Conservation (phyloP, 2,329 filamentous ascomycete species). For the Neoascochyta sp. region DNA sequence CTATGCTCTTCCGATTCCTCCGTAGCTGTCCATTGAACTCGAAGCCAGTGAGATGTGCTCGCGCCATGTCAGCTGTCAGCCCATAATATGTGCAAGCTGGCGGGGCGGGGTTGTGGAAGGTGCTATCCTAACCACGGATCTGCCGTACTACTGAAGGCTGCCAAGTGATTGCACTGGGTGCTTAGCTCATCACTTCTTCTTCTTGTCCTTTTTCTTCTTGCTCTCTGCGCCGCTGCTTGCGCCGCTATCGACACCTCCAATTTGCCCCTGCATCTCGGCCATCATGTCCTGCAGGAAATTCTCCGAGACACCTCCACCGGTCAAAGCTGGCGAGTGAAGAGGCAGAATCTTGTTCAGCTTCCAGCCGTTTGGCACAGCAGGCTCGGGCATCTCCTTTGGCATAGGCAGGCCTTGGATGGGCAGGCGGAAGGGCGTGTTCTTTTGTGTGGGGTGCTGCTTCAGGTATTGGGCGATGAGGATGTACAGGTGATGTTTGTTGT, state of each 20-base stretch:
- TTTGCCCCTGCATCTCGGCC: conserved; percentile 71
- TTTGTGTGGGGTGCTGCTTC: conserved; percentile 71
- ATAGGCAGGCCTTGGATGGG: conserved; percentile 69
- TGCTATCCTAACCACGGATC: no score
- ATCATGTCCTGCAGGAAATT: conserved; percentile 97
- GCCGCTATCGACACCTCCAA: conserved; percentile 20
- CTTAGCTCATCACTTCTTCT: conserved; percentile 34
- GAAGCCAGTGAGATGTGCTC: no score
- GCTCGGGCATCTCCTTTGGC: conserved; percentile 64
- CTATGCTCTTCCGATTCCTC: no score
- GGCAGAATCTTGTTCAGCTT: conserved; percentile 83
- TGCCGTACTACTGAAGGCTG: no score
- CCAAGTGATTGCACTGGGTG: no score
- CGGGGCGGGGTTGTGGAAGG: no score
- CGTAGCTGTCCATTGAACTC: no score
- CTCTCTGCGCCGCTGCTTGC: conserved; percentile 22
- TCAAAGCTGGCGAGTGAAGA: conserved; percentile 82
- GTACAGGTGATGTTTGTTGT: conserved; percentile 85
- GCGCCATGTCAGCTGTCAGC: no score
- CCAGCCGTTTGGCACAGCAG: conserved; percentile 74
- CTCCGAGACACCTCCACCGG: conserved; percentile 88
- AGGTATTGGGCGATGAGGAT: conserved; percentile 74
- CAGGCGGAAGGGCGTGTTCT: conserved; percentile 65
- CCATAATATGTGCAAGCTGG: no score
- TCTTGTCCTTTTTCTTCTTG: conserved; percentile 40